Evolutionary conservation across 1,284 basidiomycete genomes (phyloP).

Genomic region (Meira nashicola): DNA sequence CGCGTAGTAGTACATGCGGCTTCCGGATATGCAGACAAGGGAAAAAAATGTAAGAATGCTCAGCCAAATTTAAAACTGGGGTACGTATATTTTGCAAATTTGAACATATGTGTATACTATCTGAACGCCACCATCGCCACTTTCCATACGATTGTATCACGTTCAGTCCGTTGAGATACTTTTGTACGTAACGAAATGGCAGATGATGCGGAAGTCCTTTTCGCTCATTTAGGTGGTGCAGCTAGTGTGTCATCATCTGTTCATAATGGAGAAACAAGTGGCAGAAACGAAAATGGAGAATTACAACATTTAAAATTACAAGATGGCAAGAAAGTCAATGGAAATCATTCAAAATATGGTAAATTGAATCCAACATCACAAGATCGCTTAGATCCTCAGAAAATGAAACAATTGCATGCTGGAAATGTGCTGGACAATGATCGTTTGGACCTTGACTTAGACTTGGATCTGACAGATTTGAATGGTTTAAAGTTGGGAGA

Average conservation of each 20-base stretch:
- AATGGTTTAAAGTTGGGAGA: conserved; percentile 35
- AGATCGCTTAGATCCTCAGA: not conserved
- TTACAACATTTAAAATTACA: not conserved
- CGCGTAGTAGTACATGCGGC: too few species aligned
- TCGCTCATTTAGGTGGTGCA: conserved; percentile 44
- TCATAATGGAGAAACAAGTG: conserved; percentile 9
- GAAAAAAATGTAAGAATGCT: too few species aligned
- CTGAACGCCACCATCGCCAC: too few species aligned
- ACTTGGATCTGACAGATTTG: conserved; percentile 29
- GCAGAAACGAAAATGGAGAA: not conserved
- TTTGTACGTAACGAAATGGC: conserved; percentile 10
- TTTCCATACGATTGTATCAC: too few species aligned
- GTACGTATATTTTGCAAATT: too few species aligned
- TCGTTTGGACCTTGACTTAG: conserved; percentile 34
- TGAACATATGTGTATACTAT: too few species aligned
- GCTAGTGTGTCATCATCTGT: too few species aligned
- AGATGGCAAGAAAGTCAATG: not conserved
- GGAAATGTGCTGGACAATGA: not conserved
- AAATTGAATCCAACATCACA: not conserved
- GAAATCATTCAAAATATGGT: not conserved
- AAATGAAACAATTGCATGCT: not conserved
- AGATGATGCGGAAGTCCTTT: conserved; percentile 24
- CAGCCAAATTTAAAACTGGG: too few species aligned
- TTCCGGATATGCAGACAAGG: too few species aligned
- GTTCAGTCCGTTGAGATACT: not conserved